phyloP scores from a whole-genome alignment of 768 basidiomycete species.

The Fibroporia radiculosa region DNA sequence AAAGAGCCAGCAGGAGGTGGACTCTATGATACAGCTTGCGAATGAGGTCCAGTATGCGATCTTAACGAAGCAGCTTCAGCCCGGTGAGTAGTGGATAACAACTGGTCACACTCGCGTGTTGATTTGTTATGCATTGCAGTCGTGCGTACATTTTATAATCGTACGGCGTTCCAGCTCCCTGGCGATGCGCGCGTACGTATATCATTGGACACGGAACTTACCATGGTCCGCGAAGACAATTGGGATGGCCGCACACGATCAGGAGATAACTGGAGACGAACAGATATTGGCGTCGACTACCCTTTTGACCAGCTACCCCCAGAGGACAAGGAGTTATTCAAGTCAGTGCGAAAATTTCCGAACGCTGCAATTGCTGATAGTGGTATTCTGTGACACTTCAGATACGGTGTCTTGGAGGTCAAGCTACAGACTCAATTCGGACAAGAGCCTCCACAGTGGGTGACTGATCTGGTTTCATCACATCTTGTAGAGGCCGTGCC shows the following conservation, averaged over 20 bases:
- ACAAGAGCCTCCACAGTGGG: slow-evolving; percentile 94
- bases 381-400: slow-evolving; percentile 14
- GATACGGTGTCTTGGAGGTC: slow-evolving; percentile 92
- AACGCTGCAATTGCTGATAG: background rate
- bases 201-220: slow-evolving; percentile 94
- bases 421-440: slow-evolving; percentile 96
- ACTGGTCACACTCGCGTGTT: background rate
- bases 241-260: slow-evolving; percentile 83
- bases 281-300: slow-evolving; percentile 86
- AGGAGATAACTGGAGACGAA: slow-evolving; percentile 88
- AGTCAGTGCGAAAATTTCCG: slow-evolving; percentile 34
- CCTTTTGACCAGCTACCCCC: slow-evolving; percentile 72
- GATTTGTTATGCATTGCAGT: slow-evolving; percentile 37
- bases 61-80: slow-evolving; percentile 69
- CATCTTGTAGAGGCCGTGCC: slow-evolving; percentile 97
- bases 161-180: slow-evolving; percentile 97
- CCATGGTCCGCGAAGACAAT: slow-evolving; percentile 92
- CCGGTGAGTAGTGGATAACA: slow-evolving; percentile 47
- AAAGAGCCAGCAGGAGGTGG: slow-evolving; percentile 87
- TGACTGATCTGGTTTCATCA: slow-evolving; percentile 89
- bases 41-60: slow-evolving; percentile 93
- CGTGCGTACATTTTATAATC: slow-evolving; percentile 96
- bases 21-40: slow-evolving; percentile 93
- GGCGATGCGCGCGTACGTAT: slow-evolving; percentile 98
- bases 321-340: slow-evolving; percentile 90